phyloP scores from a whole-genome alignment of 345 rosid genomes.

The Salix caprea region DNA sequence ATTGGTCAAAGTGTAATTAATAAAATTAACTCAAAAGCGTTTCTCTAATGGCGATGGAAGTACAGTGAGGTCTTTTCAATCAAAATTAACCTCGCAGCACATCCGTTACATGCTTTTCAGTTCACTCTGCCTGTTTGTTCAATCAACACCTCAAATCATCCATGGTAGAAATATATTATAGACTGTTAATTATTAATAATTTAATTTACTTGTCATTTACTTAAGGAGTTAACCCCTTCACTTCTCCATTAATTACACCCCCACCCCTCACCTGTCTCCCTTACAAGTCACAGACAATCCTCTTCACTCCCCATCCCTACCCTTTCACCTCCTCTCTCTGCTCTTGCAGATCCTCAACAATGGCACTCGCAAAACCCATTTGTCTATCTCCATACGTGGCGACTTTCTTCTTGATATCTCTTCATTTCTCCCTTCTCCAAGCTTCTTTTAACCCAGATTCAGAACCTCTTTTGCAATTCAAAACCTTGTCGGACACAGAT shows the following conservation, averaged over 20 bases:
- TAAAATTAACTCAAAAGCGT: not conserved
- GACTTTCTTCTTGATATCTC: conserved; percentile 2
- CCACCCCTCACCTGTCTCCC: conserved; percentile 14
- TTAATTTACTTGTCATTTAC: conserved; percentile 2
- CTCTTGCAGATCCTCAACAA: conserved; percentile 26
- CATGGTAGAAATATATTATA: not conserved
- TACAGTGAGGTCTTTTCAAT: not conserved
- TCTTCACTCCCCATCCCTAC: conserved; percentile 11
- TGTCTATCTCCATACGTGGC: conserved; percentile 10
- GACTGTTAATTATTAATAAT: not conserved
- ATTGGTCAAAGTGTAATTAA: too few relatives aligned
- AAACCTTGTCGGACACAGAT: conserved; percentile 47
- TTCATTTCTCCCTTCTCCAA: conserved; percentile 3
- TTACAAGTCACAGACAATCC: not conserved
- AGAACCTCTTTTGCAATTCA: conserved; percentile 49
- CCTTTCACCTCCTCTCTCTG: not conserved
- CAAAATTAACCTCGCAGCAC: conserved; percentile 3
- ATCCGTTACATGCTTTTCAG: conserved; percentile 14
- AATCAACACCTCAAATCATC: not conserved
- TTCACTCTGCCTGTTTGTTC: conserved; percentile 2
- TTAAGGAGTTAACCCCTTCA: conserved; percentile 19
- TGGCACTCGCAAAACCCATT: conserved; percentile 32
- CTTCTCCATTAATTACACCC: conserved; percentile 14
- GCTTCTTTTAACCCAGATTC: conserved; percentile 47
- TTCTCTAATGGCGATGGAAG: not conserved